These are phyloP conservation scores for Apiospora saccharicola DNA, from an alignment of 2,329 filamentous ascomycete species.

Conservation along the genomic window DNA sequence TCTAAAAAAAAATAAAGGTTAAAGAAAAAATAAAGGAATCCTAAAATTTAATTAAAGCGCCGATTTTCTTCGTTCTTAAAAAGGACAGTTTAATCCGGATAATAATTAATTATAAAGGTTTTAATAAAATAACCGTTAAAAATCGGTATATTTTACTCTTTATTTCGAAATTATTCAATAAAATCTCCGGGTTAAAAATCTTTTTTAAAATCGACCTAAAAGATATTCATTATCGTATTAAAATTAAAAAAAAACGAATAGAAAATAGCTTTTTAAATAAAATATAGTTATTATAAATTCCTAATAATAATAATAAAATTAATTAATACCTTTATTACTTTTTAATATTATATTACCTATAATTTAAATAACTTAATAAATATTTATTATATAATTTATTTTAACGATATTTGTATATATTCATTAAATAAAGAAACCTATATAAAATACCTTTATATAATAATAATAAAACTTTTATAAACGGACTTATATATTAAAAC, in stretches of 20 bases:
- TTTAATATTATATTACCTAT: slow-evolving; percentile 1
- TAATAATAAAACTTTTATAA: no score
- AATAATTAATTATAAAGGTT: neutral
- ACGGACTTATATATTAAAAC: no score
- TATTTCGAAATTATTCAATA: neutral
- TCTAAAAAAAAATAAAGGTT: no score
- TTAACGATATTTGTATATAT: no score
- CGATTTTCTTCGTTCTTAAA: no score
- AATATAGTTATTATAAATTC: slow-evolving; percentile 1
- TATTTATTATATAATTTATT: no score
- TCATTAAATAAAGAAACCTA: no score
- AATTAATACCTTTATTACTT: neutral
- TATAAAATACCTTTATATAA: no score
- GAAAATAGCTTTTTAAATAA: neutral
- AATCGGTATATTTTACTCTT: neutral
- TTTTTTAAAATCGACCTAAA: neutral
- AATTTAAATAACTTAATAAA: no score
- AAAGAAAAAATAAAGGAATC: no score
- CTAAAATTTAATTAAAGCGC: no score
- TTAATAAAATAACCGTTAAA: neutral
- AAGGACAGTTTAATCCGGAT: no score
- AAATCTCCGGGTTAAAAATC: neutral
- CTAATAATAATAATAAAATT: neutral
- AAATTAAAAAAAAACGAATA: neutral
- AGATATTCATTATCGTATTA: neutral